phyloP scores from a whole-genome alignment of 352 stramenopile species.

The Phytophthora uliginosa region DNA sequence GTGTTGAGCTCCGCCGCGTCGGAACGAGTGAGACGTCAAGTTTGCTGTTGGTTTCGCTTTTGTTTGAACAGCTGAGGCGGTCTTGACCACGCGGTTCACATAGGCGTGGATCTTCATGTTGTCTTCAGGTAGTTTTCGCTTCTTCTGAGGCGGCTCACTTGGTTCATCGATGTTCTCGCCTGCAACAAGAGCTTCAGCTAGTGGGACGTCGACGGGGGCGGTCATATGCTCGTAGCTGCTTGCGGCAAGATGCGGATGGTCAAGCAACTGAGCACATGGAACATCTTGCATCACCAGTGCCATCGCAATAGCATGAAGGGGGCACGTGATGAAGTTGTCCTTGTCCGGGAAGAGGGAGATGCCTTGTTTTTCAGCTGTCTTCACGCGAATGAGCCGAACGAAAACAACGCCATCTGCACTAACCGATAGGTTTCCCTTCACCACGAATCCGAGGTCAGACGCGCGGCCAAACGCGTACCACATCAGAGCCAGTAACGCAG shows the following conservation, averaged over 20 bases:
- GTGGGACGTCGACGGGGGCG: neutral
- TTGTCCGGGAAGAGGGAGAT: constrained; percentile 11
- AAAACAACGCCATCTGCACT: constrained; percentile 6
- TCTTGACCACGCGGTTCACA: too few relatives aligned
- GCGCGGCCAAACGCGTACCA: too few relatives aligned
- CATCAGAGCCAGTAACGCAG: too few relatives aligned
- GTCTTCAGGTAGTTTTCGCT: neutral
- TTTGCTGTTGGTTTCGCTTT: neutral
- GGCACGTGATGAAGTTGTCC: constrained; percentile 8
- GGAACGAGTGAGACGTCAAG: constrained; percentile 4
- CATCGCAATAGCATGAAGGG: constrained; percentile 5
- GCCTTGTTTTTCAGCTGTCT: constrained; percentile 4
- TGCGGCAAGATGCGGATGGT: neutral
- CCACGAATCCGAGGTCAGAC: too few relatives aligned
- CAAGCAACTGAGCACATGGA: too few relatives aligned
- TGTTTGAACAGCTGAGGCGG: too few relatives aligned
- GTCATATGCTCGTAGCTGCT: neutral
- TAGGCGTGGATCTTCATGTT: constrained; percentile 11
- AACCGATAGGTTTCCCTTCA: too few relatives aligned
- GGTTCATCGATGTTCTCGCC: neutral
- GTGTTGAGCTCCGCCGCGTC: neutral
- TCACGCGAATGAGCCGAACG: constrained; percentile 4
- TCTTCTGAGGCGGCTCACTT: too few relatives aligned
- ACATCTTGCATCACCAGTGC: constrained; percentile 6
- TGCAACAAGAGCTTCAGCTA: neutral